Evolutionary conservation across 2,329 filamentous ascomycete genomes (phyloP).

Genomic region (Sporothrix dimorphospora): DNA sequence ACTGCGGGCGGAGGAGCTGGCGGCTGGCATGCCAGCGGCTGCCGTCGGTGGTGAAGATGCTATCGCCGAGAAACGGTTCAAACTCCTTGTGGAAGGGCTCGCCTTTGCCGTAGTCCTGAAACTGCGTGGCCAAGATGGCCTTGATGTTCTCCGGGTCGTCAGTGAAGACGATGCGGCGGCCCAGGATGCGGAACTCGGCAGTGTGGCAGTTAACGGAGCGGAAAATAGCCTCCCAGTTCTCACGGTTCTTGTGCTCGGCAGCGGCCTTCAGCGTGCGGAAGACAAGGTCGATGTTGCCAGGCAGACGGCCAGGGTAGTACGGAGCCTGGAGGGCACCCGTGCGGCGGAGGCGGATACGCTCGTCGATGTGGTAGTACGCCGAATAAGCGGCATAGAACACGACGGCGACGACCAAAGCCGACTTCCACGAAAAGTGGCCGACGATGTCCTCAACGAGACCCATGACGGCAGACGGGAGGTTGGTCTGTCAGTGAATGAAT

Average conservation of each 20-base stretch:
- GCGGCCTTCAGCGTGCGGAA: slow-evolving; percentile 57
- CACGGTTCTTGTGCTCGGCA: slow-evolving; percentile 58
- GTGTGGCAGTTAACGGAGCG: slow-evolving; percentile 54
- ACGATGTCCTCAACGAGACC: slow-evolving; percentile 55
- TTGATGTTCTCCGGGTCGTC: slow-evolving; percentile 89
- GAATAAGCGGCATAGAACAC: slow-evolving; percentile 44
- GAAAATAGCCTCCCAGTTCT: slow-evolving; percentile 64
- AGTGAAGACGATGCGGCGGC: slow-evolving; percentile 70
- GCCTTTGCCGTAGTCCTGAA: slow-evolving; percentile 83
- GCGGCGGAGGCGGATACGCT: slow-evolving; percentile 25
- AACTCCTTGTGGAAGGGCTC: slow-evolving; percentile 73
- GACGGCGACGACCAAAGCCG: slow-evolving; percentile 44
- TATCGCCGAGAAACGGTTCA: slow-evolving; percentile 73
- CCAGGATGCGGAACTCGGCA: slow-evolving; percentile 59
- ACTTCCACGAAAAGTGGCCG: slow-evolving; percentile 49
- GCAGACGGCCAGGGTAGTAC: slow-evolving; percentile 24
- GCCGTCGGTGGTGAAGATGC: slow-evolving; percentile 81
- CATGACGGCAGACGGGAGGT: slow-evolving; percentile 41
- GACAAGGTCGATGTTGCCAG: slow-evolving; percentile 66
- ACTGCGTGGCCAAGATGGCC: slow-evolving; percentile 84
- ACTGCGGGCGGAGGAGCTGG: slow-evolving; percentile 83
- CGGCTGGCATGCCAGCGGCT: slow-evolving; percentile 77
- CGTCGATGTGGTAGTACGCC: slow-evolving; percentile 20
- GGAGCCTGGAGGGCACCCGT: slow-evolving; percentile 30
- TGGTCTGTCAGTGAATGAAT: background rate